phyloP scores from a whole-genome alignment of 768 basidiomycete genomes.

The Termitomyces sp. region DNA sequence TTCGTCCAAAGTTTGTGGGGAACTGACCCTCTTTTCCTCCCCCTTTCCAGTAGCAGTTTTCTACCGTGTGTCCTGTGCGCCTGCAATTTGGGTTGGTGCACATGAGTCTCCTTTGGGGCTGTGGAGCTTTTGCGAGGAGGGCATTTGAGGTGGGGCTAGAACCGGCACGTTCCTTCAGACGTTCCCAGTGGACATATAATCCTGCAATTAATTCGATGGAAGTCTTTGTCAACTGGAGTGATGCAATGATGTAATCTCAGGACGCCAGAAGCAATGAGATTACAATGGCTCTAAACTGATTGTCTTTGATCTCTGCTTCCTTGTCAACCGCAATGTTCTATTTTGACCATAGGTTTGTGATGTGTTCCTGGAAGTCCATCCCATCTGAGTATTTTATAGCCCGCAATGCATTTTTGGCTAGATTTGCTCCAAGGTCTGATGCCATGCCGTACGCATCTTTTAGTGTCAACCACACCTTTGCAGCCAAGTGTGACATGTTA shows the following conservation, averaged over 20 bases:
- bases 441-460: background rate
- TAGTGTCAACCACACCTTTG: background rate
- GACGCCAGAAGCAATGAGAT: background rate
- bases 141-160: too few relatives aligned
- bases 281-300: background rate
- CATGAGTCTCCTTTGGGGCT: too few relatives aligned
- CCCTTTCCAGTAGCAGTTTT: background rate
- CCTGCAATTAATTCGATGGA: too few relatives aligned
- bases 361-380: background rate
- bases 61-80: too few relatives aligned
- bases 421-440: background rate
- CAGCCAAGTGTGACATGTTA: background rate
- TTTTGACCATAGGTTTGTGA: background rate
- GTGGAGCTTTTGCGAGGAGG: too few relatives aligned
- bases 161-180: too few relatives aligned
- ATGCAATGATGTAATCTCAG: too few relatives aligned
- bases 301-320: background rate
- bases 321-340: background rate
- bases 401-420: background rate
- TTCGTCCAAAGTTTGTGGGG: background rate
- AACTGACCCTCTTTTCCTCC: background rate
- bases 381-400: background rate
- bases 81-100: too few relatives aligned
- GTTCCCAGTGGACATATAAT: too few relatives aligned
- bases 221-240: too few relatives aligned